These are phyloP conservation scores for Scleroderma citrinum DNA, from an alignment of 768 basidiomycete species.

Conservation along the genomic window DNA sequence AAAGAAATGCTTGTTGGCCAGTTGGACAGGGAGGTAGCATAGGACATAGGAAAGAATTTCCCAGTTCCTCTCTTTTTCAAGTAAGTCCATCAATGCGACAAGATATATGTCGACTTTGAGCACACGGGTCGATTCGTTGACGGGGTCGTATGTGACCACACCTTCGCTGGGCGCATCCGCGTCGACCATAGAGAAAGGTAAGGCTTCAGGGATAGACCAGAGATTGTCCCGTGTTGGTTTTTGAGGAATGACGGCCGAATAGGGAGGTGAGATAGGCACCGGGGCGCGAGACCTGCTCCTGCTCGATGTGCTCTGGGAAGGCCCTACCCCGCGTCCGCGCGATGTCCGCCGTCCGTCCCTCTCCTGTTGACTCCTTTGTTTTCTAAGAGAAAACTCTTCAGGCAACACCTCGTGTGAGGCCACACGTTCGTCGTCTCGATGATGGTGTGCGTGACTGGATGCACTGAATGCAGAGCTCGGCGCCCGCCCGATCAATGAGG, in stretches of 20 bases:
- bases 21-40: conserved; percentile 84
- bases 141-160: conserved; percentile 59
- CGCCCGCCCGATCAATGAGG: conserved; percentile 56
- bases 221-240: conserved; percentile 40
- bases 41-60: conserved; percentile 89
- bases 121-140: conserved; percentile 37
- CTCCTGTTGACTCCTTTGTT: conserved; percentile 45
- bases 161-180: conserved; percentile 62
- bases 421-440: conserved; percentile 21
- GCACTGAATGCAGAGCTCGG: conserved; percentile 15
- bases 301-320: conserved; percentile 44
- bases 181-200: conserved; percentile 51
- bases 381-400: conserved; percentile 31
- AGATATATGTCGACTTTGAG: conserved; percentile 79
- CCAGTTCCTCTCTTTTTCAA: conserved; percentile 81
- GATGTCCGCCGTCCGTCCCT: conserved; percentile 46
- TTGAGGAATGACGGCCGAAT: conserved; percentile 14
- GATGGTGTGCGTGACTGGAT: not conserved
- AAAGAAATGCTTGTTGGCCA: conserved; percentile 94
- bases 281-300: conserved; percentile 57
- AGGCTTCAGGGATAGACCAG: conserved; percentile 66
- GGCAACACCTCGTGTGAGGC: conserved; percentile 16
- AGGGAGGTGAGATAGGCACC: conserved; percentile 26
- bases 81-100: conserved; percentile 49
- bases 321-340: conserved; percentile 42